Evolutionary conservation across 2,329 filamentous ascomycete genomes (phyloP).

Genomic region (Colletotrichum sojae): DNA sequence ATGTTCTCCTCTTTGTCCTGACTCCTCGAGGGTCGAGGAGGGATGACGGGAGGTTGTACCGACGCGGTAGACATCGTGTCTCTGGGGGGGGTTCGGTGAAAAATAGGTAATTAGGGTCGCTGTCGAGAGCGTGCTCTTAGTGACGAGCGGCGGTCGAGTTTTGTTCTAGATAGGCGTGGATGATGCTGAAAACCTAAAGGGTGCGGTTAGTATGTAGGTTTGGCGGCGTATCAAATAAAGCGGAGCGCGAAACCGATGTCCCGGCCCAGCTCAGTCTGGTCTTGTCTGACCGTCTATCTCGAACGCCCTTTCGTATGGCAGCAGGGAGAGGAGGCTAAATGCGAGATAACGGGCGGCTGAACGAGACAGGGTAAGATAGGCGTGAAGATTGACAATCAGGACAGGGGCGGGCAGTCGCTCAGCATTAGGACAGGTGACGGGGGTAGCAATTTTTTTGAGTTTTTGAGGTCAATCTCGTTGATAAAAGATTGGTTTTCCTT

Average conservation of each 20-base stretch:
- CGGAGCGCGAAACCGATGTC: conserved; percentile 11
- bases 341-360: conserved; percentile 31
- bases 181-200: conserved; percentile 12
- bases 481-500: conserved; percentile 6
- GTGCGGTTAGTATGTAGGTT: conserved; percentile 24
- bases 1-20: conserved; percentile 60
- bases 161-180: background rate
- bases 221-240: conserved; percentile 36
- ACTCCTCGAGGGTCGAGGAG: conserved; percentile 68
- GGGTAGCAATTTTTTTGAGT: conserved; percentile 15
- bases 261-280: conserved; percentile 17
- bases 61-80: conserved; percentile 64
- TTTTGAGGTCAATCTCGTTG: conserved; percentile 18
- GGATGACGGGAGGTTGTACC: conserved; percentile 68
- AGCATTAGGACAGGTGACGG: conserved; percentile 4
- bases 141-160: background rate
- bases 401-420: conserved; percentile 14
- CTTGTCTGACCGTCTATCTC: conserved; percentile 14
- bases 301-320: conserved; percentile 9
- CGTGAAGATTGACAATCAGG: conserved; percentile 17
- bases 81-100: conserved; percentile 43
- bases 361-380: conserved; percentile 18
- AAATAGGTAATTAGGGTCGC: background rate
- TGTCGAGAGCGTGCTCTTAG: background rate
- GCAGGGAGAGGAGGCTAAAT: conserved; percentile 18